A percentile compares a stretch with the other conserved stretches of the same genome.
These are phyloP conservation scores for Klebsormidium nitens DNA, from an alignment of 139 green algal species.

Conservation along the genomic window DNA sequence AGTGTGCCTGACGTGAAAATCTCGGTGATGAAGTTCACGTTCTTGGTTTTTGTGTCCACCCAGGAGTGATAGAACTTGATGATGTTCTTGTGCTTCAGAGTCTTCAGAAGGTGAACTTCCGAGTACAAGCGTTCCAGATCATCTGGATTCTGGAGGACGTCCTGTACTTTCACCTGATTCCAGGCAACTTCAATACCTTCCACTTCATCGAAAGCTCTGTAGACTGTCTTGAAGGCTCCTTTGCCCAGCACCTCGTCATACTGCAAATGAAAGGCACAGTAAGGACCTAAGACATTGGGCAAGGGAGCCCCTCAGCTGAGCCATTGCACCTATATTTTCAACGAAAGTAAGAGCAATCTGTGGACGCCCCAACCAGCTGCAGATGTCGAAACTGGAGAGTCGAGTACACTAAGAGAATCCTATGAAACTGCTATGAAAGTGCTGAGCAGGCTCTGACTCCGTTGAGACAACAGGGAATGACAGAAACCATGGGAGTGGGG, in stretches of 20 bases:
- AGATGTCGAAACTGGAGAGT: not conserved
- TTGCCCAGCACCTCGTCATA: constrained; percentile 75
- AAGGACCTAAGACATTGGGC: too few relatives aligned
- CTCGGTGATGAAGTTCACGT: constrained; percentile 99
- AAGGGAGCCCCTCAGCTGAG: too few relatives aligned
- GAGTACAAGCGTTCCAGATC: constrained; percentile 84
- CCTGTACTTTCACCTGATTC: constrained; percentile 86
- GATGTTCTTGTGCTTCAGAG: constrained; percentile 97
- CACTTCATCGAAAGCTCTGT: constrained; percentile 92
- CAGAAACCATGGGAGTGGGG: too few relatives aligned
- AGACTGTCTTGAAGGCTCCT: constrained; percentile 98
- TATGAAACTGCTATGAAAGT: not conserved
- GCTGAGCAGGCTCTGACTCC: not conserved
- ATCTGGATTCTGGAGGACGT: constrained; percentile 57
- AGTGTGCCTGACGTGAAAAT: constrained; percentile 96
- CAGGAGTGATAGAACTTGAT: constrained; percentile 97
- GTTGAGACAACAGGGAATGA: constrained; percentile 8
- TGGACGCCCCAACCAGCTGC: not conserved
- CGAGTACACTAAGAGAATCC: too few relatives aligned
- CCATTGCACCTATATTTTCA: not conserved
- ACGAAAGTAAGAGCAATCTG: not conserved
- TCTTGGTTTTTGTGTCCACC: constrained; percentile 76
- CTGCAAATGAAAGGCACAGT: constrained; percentile 58
- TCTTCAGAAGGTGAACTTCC: constrained; percentile 95
- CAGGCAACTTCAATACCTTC: constrained; percentile 94